phyloP scores from a whole-genome alignment of 148 eudicot genomes.

The Persicaria tinctoria region DNA sequence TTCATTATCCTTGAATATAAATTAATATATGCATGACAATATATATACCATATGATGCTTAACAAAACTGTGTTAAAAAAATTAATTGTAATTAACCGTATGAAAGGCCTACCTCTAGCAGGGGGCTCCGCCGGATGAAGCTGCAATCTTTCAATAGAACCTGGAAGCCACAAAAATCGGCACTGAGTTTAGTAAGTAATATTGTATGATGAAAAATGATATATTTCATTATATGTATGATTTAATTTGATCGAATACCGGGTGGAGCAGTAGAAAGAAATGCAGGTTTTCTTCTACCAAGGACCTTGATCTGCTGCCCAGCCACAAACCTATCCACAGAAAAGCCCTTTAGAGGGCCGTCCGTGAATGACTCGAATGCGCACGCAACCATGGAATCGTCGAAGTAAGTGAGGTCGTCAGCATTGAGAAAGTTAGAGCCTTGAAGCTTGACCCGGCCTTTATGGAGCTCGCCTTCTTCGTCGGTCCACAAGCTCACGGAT shows the following conservation, averaged over 20 bases:
- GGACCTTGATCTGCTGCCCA: slow-evolving; percentile 75
- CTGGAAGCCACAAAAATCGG: neutral
- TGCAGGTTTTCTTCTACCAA: slow-evolving; percentile 59
- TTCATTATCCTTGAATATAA: neutral
- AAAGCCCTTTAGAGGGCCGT: slow-evolving; percentile 58
- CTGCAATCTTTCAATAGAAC: slow-evolving; percentile 16
- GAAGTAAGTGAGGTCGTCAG: slow-evolving; percentile 60
- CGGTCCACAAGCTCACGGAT: slow-evolving; percentile 69
- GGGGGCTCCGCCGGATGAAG: slow-evolving; percentile 32
- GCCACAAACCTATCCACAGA: slow-evolving; percentile 64
- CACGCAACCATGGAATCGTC: slow-evolving; percentile 81
- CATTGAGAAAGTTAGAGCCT: slow-evolving; percentile 50
- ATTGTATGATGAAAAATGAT: neutral
- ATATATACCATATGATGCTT: neutral
- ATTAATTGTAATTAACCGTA: neutral
- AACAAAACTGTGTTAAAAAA: neutral
- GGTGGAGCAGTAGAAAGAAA: slow-evolving; percentile 12
- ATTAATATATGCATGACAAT: neutral
- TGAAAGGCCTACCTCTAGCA: slow-evolving; percentile 40
- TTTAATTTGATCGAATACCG: neutral
- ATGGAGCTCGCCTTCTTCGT: slow-evolving; percentile 61
- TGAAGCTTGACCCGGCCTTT: slow-evolving; percentile 59
- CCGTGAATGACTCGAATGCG: slow-evolving; percentile 60
- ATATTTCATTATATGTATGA: neutral
- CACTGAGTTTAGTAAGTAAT: neutral